These are phyloP conservation scores for Naganishia albida DNA, from an alignment of 1,284 basidiomycete genomes.

Conservation along the genomic window DNA sequence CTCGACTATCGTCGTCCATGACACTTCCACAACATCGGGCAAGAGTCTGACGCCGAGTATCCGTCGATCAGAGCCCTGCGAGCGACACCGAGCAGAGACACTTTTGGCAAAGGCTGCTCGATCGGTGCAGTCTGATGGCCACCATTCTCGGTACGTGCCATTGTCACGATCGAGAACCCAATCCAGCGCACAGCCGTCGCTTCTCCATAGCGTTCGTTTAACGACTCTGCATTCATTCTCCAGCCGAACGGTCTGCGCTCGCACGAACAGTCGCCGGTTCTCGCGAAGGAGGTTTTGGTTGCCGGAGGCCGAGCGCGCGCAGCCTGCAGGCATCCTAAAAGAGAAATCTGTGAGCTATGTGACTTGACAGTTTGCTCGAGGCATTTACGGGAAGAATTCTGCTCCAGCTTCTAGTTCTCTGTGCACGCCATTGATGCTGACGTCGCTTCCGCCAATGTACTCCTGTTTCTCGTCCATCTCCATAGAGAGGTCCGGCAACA, in stretches of 20 bases:
- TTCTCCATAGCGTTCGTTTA: conserved; percentile 14
- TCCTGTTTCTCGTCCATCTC: conserved; percentile 15
- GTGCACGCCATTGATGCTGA: neutral
- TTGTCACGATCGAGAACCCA: conserved; percentile 7
- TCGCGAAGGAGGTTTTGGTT: neutral
- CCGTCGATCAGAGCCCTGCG: neutral
- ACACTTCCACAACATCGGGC: conserved; percentile 3
- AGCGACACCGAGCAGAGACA: conserved; percentile 2
- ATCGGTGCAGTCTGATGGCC: conserved; percentile 7
- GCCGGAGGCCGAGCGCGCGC: neutral
- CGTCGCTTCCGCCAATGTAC: neutral
- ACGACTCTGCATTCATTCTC: conserved; percentile 15
- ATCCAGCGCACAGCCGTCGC: conserved; percentile 16
- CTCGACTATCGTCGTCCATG: neutral
- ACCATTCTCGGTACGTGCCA: conserved; percentile 19
- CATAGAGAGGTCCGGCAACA: neutral
- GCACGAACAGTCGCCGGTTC: conserved; percentile 9
- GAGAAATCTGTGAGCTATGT: neutral
- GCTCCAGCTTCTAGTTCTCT: conserved; percentile 6
- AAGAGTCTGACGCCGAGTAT: neutral
- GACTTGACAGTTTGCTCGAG: neutral
- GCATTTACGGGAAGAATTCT: conserved; percentile 14
- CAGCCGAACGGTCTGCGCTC: conserved; percentile 4
- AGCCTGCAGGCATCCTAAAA: conserved; percentile 13
- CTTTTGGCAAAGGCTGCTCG: conserved; percentile 2